Percentiles rank a stretch among this genome's conserved stretches.
These are phyloP conservation scores for Ustilago cynodontis DNA, from an alignment of 1,284 basidiomycete species.

Conservation along the genomic window DNA sequence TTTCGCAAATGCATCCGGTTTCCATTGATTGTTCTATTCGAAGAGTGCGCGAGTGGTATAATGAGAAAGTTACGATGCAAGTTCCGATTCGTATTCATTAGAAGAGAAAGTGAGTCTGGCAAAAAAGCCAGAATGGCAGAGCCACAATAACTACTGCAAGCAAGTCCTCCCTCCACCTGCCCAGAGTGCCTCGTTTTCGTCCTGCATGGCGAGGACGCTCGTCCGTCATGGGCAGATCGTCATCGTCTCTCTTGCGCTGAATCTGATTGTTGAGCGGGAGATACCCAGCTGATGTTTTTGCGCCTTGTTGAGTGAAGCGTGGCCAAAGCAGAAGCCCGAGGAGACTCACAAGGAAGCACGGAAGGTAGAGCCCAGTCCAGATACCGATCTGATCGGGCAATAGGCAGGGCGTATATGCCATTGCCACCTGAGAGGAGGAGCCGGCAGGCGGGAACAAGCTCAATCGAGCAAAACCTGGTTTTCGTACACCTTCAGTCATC, in stretches of 20 bases:
- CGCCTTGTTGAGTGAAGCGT: neutral
- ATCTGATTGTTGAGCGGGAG: constrained; percentile 20
- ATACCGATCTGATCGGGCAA: constrained; percentile 61
- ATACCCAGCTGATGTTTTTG: constrained; percentile 14
- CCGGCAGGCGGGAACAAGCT: constrained; percentile 32
- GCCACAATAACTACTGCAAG: constrained; percentile 41
- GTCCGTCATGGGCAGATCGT: constrained; percentile 12
- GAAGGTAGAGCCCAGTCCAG: constrained; percentile 55
- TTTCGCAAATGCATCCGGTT: constrained; percentile 10
- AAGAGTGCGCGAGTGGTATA: constrained; percentile 1
- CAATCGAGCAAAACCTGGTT: constrained; percentile 59
- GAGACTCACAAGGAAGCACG: constrained; percentile 34
- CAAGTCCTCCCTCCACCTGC: constrained; percentile 32
- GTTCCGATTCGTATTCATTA: neutral
- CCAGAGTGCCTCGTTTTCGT: neutral
- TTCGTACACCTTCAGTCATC: constrained; percentile 60
- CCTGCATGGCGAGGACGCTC: neutral
- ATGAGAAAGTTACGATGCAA: neutral
- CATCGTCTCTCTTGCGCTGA: constrained; percentile 34
- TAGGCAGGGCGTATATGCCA: constrained; percentile 56
- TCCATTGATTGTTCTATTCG: constrained; percentile 2
- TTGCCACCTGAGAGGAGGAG: neutral
- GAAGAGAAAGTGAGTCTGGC: constrained; percentile 46
- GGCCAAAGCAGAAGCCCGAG: constrained; percentile 27
- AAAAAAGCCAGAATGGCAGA: constrained; percentile 46